Evolutionary conservation across 768 basidiomycete species (phyloP).

Genomic region (Amanita pseudoporphyria): DNA sequence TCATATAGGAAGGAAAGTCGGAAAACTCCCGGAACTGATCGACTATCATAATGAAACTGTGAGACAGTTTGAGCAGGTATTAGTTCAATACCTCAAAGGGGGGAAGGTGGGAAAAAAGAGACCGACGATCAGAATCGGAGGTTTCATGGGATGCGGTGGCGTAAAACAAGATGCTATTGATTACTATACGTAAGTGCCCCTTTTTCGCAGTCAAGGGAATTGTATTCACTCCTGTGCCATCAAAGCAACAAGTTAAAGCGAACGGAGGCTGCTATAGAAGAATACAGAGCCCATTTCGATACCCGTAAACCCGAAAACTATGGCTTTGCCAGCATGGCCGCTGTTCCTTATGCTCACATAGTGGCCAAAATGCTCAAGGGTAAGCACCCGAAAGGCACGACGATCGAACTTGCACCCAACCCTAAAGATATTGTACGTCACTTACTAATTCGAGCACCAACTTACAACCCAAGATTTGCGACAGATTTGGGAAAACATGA

Average conservation of each 20-base stretch:
- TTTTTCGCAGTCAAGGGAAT: neutral
- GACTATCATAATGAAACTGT: constrained; percentile 92
- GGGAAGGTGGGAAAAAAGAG: constrained; percentile 72
- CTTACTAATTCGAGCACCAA: constrained; percentile 2
- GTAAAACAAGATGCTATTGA: constrained; percentile 87
- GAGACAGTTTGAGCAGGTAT: constrained; percentile 78
- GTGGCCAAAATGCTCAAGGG: constrained; percentile 61
- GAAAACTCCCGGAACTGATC: constrained; percentile 81
- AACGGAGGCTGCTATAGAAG: constrained; percentile 66
- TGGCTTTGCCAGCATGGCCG: constrained; percentile 87
- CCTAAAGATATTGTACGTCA: constrained; percentile 75
- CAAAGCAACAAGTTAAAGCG: constrained; percentile 44
- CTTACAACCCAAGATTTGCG: constrained; percentile 1
- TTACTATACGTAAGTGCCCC: constrained; percentile 67
- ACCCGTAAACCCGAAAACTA: constrained; percentile 78
- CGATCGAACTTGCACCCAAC: constrained; percentile 71
- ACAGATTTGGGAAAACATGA: constrained; percentile 89
- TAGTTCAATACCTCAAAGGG: constrained; percentile 85
- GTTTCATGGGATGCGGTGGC: constrained; percentile 76
- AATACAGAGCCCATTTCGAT: constrained; percentile 63
- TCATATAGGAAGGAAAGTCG: constrained; percentile 81
- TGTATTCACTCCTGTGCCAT: neutral
- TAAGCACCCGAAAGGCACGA: constrained; percentile 68
- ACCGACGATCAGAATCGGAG: constrained; percentile 74
- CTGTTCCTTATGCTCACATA: constrained; percentile 80